phyloP scores from a whole-genome alignment of 2,329 filamentous ascomycete genomes.

The Pezicula radicicola region DNA sequence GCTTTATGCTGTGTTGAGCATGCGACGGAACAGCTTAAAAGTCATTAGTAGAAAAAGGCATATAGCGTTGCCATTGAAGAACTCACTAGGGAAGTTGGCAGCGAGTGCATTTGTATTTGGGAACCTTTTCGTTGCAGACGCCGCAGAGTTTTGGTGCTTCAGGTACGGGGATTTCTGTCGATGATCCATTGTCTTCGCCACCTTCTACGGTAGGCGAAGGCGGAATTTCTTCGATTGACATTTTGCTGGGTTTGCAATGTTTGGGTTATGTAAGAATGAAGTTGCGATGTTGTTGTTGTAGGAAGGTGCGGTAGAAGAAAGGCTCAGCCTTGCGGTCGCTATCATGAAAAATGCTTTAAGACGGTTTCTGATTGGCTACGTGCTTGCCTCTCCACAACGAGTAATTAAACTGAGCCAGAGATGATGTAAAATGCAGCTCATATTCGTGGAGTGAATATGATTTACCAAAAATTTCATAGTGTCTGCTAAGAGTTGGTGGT shows the following conservation, averaged over 20 bases:
- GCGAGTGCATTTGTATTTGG: constrained; percentile 62
- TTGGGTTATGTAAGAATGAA: background rate
- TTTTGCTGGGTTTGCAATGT: background rate
- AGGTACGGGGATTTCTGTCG: background rate
- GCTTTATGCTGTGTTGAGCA: constrained; percentile 52
- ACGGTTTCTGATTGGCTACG: too few relatives aligned
- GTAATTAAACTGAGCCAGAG: too few relatives aligned
- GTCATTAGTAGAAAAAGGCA: background rate
- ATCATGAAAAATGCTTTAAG: too few relatives aligned
- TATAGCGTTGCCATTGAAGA: background rate
- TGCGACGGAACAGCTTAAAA: constrained; percentile 52
- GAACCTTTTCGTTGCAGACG: constrained; percentile 47
- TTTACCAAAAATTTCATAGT: too few relatives aligned
- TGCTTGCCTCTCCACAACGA: too few relatives aligned
- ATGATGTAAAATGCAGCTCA: too few relatives aligned
- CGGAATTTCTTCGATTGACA: background rate
- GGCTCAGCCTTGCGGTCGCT: too few relatives aligned
- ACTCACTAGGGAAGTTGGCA: constrained; percentile 58
- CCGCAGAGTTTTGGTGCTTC: constrained; percentile 42
- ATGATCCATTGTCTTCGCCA: background rate
- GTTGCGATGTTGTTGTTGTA: background rate
- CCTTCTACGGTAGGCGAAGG: background rate
- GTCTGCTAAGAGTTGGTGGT: too few relatives aligned
- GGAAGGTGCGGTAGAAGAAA: background rate
- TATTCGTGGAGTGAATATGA: too few relatives aligned